Percentiles rank a stretch among this genome's conserved stretches.
These are phyloP conservation scores for Hanseniaspora meyeri DNA, from an alignment of 805 yeast genomes.

Conservation along the genomic window DNA sequence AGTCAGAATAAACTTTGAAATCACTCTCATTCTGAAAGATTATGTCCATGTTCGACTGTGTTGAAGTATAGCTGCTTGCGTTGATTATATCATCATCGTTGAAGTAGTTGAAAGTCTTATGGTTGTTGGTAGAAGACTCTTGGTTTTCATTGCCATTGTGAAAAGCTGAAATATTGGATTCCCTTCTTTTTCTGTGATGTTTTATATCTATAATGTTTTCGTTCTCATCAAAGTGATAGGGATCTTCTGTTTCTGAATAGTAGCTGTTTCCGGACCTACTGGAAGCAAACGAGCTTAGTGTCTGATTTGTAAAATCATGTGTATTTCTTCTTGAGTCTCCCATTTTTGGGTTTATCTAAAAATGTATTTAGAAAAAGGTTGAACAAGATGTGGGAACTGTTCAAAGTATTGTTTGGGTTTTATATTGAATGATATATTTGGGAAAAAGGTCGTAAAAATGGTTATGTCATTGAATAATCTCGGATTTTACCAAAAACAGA, in stretches of 20 bases:
- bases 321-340: background rate
- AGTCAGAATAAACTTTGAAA: constrained; percentile 1
- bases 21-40: constrained; percentile 13
- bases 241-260: constrained; percentile 10
- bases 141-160: background rate
- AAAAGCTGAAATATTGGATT: background rate
- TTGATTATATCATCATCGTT: constrained; percentile 68
- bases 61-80: constrained; percentile 76
- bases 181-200: constrained; percentile 12
- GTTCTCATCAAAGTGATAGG: constrained; percentile 1
- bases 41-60: constrained; percentile 51
- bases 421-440: too few species aligned
- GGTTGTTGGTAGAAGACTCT: background rate
- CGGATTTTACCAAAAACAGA: too few species aligned
- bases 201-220: background rate
- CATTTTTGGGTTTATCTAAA: background rate
- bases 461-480: too few species aligned
- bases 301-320: background rate
- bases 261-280: background rate
- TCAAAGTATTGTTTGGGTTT: too few species aligned
- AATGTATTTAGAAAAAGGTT: too few species aligned
- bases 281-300: background rate
- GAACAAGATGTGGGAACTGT: too few species aligned
- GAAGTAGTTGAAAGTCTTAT: constrained; percentile 53
- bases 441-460: too few species aligned